phyloP scores from a whole-genome alignment of 2,329 filamentous ascomycete species.

The Venturia carpophila region DNA sequence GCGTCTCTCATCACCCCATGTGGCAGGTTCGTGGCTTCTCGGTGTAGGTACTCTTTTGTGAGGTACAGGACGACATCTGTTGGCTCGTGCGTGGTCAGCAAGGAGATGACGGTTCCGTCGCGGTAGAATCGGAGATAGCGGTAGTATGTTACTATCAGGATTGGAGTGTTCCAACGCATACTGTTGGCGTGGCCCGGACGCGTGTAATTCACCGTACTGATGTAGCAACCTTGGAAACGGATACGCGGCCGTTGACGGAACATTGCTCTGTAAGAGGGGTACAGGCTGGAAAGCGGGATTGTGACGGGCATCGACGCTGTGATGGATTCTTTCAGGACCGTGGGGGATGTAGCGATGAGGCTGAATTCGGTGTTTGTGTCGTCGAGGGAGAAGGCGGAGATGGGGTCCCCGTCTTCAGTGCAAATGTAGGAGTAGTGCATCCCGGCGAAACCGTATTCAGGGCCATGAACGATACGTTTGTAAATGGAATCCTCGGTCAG shows the following conservation, averaged over 20 bases:
- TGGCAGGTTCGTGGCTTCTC: conserved; percentile 33
- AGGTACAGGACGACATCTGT: conserved; percentile 81
- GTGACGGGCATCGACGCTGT: conserved; percentile 22
- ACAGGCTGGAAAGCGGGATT: conserved; percentile 30
- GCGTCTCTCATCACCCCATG: conserved; percentile 60
- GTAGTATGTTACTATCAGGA: conserved; percentile 97
- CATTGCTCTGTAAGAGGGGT: conserved; percentile 51
- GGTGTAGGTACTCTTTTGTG: conserved; percentile 57
- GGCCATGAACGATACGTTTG: conserved; percentile 64
- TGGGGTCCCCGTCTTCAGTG: conserved; percentile 45
- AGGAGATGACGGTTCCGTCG: conserved; percentile 72
- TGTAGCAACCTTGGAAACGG: conserved; percentile 93
- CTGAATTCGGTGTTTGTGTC: conserved; percentile 21
- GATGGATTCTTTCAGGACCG: conserved; percentile 23
- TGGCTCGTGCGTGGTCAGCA: conserved; percentile 75
- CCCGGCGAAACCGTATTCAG: conserved; percentile 66
- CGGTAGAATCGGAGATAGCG: conserved; percentile 93
- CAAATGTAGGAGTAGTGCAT: conserved; percentile 78
- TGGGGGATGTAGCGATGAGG: conserved; percentile 15
- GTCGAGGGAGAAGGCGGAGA: conserved; percentile 20
- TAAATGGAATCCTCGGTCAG: conserved; percentile 79
- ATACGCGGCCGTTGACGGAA: conserved; percentile 78
- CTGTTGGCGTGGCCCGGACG: conserved; percentile 67
- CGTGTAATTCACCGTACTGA: conserved; percentile 92
- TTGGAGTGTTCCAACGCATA: conserved; percentile 69